phyloP scores from a whole-genome alignment of 2,329 filamentous ascomycete species.

The Colletotrichum falcatum region DNA sequence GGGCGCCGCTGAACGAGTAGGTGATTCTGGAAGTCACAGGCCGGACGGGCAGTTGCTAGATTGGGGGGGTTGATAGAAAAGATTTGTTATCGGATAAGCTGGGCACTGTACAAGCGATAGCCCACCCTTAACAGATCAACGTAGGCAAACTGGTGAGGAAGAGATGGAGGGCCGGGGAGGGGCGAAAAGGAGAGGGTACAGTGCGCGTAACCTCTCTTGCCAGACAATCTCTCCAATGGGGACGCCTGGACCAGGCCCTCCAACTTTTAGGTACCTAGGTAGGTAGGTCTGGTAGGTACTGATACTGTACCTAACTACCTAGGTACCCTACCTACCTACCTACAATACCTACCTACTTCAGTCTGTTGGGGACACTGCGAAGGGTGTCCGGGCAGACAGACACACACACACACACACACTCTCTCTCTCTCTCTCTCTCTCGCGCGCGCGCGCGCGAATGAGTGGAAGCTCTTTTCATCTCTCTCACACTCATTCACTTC shows the following conservation, averaged over 20 bases:
- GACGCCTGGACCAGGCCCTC: conserved; percentile 34
- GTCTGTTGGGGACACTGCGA: conserved; percentile 1
- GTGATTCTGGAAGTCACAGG: conserved; percentile 39
- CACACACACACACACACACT: too few species aligned
- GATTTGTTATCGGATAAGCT: conserved; percentile 39
- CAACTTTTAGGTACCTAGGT: conserved; percentile 3
- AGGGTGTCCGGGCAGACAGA: too few species aligned
- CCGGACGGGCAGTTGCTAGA: conserved; percentile 36
- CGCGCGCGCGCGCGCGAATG: neutral
- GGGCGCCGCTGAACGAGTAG: conserved; percentile 39
- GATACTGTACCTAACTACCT: neutral
- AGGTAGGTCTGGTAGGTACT: too few species aligned
- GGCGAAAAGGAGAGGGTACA: conserved; percentile 33
- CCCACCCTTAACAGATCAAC: conserved; percentile 22
- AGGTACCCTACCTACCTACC: too few species aligned
- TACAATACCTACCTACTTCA: neutral
- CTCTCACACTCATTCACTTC: neutral
- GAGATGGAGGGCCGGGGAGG: conserved; percentile 11
- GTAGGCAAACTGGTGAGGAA: neutral
- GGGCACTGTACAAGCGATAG: conserved; percentile 23
- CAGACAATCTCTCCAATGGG: conserved; percentile 39
- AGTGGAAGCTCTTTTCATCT: neutral
- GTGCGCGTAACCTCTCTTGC: conserved; percentile 34
- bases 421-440: too few species aligned
- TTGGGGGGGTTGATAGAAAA: conserved; percentile 41